phyloP scores from a whole-genome alignment of 2,329 filamentous ascomycete species.

The Apiospora koreana region DNA sequence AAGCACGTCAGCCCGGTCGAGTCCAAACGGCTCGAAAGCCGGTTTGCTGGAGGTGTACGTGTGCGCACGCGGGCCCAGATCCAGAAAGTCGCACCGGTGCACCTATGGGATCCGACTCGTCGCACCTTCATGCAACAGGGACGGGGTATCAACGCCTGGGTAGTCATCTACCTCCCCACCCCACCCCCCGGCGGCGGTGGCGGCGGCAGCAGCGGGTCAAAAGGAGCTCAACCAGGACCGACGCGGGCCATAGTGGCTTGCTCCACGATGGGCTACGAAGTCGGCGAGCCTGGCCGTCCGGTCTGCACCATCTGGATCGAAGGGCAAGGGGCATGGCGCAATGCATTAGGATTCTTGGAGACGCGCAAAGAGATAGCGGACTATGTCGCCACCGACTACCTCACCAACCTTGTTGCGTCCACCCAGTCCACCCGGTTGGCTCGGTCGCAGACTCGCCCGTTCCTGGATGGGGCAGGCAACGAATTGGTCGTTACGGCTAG shows the following conservation, averaged over 20 bases:
- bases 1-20: neutral
- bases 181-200: neutral
- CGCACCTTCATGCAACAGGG: neutral
- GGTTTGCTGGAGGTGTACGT: neutral
- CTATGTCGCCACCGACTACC: conserved; percentile 1
- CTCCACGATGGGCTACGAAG: neutral
- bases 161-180: neutral
- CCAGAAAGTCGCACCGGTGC: neutral
- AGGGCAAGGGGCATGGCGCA: neutral
- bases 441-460: neutral
- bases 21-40: neutral
- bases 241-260: neutral
- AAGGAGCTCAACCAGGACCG: neutral
- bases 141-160: conserved; percentile 1
- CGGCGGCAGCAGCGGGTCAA: neutral
- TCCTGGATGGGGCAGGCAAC: neutral
- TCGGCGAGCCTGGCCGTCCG: neutral
- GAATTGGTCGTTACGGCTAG: neutral
- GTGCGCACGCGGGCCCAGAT: neutral
- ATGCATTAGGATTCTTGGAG: neutral
- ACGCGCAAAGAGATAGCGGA: neutral
- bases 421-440: neutral
- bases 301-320: conserved; percentile 2
- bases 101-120: neutral
- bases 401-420: neutral